A percentile compares a stretch with the other conserved stretches of the same genome.
Conservation (phyloP, 305 asterid species). For the Lippia alba region DNA sequence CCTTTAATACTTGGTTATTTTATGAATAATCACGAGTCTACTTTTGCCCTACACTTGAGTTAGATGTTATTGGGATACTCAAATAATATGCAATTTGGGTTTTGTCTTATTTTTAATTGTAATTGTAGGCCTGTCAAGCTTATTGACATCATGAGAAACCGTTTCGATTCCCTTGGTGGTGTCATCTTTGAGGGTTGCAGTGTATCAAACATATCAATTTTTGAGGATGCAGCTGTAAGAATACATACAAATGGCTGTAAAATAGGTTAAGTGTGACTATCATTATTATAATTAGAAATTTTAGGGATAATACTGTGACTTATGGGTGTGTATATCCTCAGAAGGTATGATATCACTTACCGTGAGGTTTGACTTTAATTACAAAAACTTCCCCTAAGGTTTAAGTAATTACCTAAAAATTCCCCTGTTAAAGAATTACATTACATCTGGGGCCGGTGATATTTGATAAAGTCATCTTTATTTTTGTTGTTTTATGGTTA, state of each 20-base stretch:
- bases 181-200: slow-evolving; percentile 79
- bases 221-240: slow-evolving; percentile 89
- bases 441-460: no score
- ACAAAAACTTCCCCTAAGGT: no score
- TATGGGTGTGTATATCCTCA: no score
- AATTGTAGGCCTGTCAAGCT: slow-evolving; percentile 80
- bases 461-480: no score
- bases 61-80: background rate
- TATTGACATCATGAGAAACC: slow-evolving; percentile 71
- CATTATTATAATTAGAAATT: background rate
- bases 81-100: no score
- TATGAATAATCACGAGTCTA: background rate
- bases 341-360: no score
- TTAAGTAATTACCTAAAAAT: no score
- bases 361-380: no score
- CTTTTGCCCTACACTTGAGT: background rate
- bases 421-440: no score
- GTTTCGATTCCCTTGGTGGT: slow-evolving; percentile 80
- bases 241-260: slow-evolving; percentile 35
- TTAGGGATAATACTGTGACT: no score
- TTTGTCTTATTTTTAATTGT: background rate
- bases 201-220: slow-evolving; percentile 65
- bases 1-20: slow-evolving; percentile 10
- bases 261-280: background rate
- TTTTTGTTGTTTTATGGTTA: no score